Evolutionary conservation across 768 basidiomycete genomes (phyloP), one percentile per base, ranked within the genome.

Genomic region (Boletus reticuloceps): DNA sequence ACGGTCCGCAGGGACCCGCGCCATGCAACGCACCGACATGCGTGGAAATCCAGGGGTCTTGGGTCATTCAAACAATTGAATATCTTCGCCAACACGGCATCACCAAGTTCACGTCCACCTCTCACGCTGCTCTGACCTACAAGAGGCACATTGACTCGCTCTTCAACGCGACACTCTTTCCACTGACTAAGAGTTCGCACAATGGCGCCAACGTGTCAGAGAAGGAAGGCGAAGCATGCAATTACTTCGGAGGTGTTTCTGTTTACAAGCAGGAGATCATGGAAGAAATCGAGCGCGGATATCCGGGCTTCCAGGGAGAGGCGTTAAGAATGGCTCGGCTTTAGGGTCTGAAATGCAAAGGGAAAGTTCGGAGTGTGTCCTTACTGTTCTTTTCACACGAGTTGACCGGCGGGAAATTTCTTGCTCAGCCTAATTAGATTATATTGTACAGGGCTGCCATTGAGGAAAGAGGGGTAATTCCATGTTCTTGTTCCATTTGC

Each of bases 1-100:
- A 64, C 8, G 58, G 58, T 20, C 55, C 62, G 2, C 62, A 60
- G 5, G 58, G 53, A 22, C 62, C 63, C 1, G 50, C 45, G 4
- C 39, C 49, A 22, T 58, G 49, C 32, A 58, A 54, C 6, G 60
- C 44, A 3, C 56, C 60, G 5, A 53, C 58, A 17, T 59, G 54
- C 38, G 7, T 47, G n/a, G 42, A 65, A 40, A 7, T 62, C 0
- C 50, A 56, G 25, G 47, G 53, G 0, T 11, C 38, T 6, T 64
- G 55, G 62, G 16, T 61, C 10, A 17, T 58, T 12, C 29, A 45
- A 5, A 64, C 63, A 39, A 59, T 63, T 32, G 22, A 55, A 6
- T 54, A 63, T 40, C 51, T 59, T 25, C 25, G 14, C 9, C 29
- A 39, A 22, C 16, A 54, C 27, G 38, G 39, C 3, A 56, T 63